These are phyloP conservation scores for Cladosporium phlei DNA, from an alignment of 2,329 filamentous ascomycete species.

Conservation along the genomic window DNA sequence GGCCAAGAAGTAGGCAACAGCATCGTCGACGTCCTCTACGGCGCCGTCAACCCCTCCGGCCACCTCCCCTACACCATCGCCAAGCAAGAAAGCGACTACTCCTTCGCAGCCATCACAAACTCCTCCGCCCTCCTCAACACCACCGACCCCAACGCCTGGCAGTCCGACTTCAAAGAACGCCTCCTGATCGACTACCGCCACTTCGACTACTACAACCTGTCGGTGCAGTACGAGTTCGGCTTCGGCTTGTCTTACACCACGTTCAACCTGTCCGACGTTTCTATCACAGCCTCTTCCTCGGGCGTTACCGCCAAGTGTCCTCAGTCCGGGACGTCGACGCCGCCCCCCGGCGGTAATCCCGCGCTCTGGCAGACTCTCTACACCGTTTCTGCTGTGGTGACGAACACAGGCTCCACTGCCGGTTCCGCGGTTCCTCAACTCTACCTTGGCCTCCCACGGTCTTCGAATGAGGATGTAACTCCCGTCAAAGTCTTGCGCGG, in stretches of 20 bases:
- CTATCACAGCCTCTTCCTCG: constrained; percentile 92
- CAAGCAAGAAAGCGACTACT: constrained; percentile 31
- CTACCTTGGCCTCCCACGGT: constrained; percentile 47
- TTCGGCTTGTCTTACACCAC: constrained; percentile 30
- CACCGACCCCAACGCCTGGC: constrained; percentile 37
- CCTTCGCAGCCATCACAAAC: constrained; percentile 34
- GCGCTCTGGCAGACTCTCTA: constrained; percentile 51
- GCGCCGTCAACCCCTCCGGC: constrained; percentile 36
- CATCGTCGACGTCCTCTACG: constrained; percentile 38
- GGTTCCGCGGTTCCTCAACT: constrained; percentile 53
- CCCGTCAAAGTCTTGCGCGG: constrained; percentile 38
- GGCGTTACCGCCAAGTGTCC: constrained; percentile 69
- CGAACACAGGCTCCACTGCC: constrained; percentile 47
- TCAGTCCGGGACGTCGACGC: not conserved
- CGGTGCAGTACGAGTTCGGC: constrained; percentile 30
- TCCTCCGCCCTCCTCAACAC: constrained; percentile 30
- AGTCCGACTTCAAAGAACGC: constrained; percentile 49
- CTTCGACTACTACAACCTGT: constrained; percentile 41
- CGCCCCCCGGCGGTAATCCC: constrained; percentile 44
- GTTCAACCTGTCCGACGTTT: constrained; percentile 21
- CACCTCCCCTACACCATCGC: constrained; percentile 38
- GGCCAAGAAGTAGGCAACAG: constrained; percentile 40
- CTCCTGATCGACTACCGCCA: constrained; percentile 52
- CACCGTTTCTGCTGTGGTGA: constrained; percentile 43
- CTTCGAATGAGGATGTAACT: constrained; percentile 31